A percentile compares a stretch with the other conserved stretches of the same genome.
Conservation (phyloP, 2,329 filamentous ascomycete genomes). For the Trichoderma cornu-damae region DNA sequence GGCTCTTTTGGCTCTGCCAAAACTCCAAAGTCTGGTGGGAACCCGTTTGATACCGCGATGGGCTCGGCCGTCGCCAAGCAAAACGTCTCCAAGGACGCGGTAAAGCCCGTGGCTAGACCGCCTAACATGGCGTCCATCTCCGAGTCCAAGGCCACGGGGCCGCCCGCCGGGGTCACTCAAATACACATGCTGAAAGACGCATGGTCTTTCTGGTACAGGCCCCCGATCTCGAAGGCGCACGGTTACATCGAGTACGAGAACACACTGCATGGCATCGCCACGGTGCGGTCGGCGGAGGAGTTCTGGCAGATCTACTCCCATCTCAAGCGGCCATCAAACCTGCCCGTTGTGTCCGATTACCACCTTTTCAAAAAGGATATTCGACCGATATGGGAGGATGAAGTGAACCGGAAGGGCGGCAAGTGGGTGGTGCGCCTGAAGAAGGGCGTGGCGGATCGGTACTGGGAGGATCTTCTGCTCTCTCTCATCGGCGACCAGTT, state of each 20-base stretch:
- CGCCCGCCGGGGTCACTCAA: constrained; percentile 40
- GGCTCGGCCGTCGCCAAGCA: constrained; percentile 37
- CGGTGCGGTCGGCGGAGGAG: constrained; percentile 76
- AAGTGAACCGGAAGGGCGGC: constrained; percentile 90
- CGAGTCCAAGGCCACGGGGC: constrained; percentile 32
- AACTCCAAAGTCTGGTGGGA: constrained; percentile 79
- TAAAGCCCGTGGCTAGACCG: constrained; percentile 29
- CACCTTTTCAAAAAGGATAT: constrained; percentile 97
- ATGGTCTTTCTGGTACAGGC: constrained; percentile 97
- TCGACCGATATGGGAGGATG: constrained; percentile 96
- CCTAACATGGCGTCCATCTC: constrained; percentile 43
- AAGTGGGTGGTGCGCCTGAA: constrained; percentile 97
- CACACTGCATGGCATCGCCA: constrained; percentile 81
- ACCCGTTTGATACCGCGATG: constrained; percentile 72
- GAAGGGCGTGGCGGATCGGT: constrained; percentile 93
- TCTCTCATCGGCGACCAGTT: constrained; percentile 94
- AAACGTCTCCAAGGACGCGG: constrained; percentile 29
- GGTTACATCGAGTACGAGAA: constrained; percentile 89
- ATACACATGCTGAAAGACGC: constrained; percentile 65
- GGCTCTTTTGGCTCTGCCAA: constrained; percentile 68
- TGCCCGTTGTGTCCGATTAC: constrained; percentile 93
- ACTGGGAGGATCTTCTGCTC: constrained; percentile 91
- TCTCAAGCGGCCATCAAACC: constrained; percentile 77
- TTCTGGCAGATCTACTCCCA: constrained; percentile 89
- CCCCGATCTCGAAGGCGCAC: constrained; percentile 92